Percentiles rank a stretch among this genome's conserved stretches.
Evolutionary conservation across 352 stramenopile species (phyloP).

Genomic region (Pythium pyrilobum): DNA sequence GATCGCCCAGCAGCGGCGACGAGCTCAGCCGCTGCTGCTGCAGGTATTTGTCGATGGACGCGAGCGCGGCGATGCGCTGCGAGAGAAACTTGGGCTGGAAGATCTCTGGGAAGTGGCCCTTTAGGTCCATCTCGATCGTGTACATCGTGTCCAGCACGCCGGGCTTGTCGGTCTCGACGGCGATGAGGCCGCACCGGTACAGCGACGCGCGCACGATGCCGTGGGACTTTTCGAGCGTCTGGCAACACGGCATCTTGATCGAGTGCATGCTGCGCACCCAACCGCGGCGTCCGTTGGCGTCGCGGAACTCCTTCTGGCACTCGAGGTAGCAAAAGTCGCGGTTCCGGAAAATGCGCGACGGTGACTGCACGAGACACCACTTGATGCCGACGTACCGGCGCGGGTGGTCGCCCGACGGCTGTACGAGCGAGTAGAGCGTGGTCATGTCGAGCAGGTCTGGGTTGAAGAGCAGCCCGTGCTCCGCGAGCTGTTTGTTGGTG

Average conservation of each 20-base stretch:
- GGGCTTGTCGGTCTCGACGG: conserved; percentile 67
- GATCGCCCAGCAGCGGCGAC: conserved; percentile 65
- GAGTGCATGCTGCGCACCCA: conserved; percentile 59
- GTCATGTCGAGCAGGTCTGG: conserved; percentile 63
- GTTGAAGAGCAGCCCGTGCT: conserved; percentile 77
- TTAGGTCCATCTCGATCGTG: conserved; percentile 82
- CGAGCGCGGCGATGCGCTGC: conserved; percentile 59
- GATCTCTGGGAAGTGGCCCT: conserved; percentile 68
- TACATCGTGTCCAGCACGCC: conserved; percentile 77
- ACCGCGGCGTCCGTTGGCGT: conserved; percentile 39
- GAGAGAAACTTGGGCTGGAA: conserved; percentile 61
- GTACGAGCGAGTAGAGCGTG: conserved; percentile 71
- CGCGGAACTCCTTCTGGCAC: conserved; percentile 80
- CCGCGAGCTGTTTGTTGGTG: conserved; percentile 45
- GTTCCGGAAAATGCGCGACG: conserved; percentile 64
- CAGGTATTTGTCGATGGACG: conserved; percentile 69
- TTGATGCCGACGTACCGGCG: conserved; percentile 77
- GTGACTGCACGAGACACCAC: conserved; percentile 73
- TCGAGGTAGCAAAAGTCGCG: conserved; percentile 84
- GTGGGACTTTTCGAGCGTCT: conserved; percentile 27
- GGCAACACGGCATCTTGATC: conserved; percentile 49
- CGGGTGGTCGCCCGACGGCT: conserved; percentile 64
- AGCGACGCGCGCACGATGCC: conserved; percentile 71
- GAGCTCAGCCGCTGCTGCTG: conserved; percentile 80
- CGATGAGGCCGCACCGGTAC: conserved; percentile 75